Evolutionary conservation across 2,329 filamentous ascomycete species (phyloP), one percentile per base, ranked within the genome.

Genomic region (Fusarium torreyae): DNA sequence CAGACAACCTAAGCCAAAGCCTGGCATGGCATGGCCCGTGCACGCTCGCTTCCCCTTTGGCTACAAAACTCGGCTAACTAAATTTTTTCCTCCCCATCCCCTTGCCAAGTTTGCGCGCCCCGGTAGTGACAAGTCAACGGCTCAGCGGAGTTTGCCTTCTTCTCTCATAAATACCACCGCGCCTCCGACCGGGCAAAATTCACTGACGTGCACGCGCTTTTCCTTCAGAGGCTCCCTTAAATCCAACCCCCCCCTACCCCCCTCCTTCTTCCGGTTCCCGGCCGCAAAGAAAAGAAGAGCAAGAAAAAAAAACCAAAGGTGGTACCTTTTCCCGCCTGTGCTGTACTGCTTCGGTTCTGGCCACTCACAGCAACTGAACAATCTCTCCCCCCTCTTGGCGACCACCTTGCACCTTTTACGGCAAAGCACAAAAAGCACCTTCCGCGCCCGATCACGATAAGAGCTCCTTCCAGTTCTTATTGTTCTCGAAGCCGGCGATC

Each of bases 191-290:
- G 76, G 78, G 70, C 75, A 79, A 80, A 80, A 75, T 77, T 77
- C 72, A 81, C 79, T 80, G 80, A 82, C 80, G 79, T 82, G 80
- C 80, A 81, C 80, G 80, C 81, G 80, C 79, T 82, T 82, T 81
- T 78, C 78, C 72, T 76, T 80, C 78, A 75, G 77, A 80, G 79
- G 78, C 61, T 64, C 59, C 76, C 76, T 76, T 78, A 77, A 72
- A 67, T 58, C 65, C 69, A 57, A 74, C 68, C 69, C 72, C 69
- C 69, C 65, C 63, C 36, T 60, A 61, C 57, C 70, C 64, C 45
- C 51, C 55, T 45, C 49, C 56, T 46, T 51, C 55, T 66, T 63
- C 57, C 60, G 49, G 57, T 50, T 50, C 57, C 63, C 57, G 54
- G 63, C 53, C 66, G 24, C 46, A 33, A 62, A 71, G 28, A 66